A percentile compares a stretch with the other conserved stretches of the same genome.
Conservation (phyloP, 768 basidiomycete species). For the Dacryopinax primogenitus region DNA sequence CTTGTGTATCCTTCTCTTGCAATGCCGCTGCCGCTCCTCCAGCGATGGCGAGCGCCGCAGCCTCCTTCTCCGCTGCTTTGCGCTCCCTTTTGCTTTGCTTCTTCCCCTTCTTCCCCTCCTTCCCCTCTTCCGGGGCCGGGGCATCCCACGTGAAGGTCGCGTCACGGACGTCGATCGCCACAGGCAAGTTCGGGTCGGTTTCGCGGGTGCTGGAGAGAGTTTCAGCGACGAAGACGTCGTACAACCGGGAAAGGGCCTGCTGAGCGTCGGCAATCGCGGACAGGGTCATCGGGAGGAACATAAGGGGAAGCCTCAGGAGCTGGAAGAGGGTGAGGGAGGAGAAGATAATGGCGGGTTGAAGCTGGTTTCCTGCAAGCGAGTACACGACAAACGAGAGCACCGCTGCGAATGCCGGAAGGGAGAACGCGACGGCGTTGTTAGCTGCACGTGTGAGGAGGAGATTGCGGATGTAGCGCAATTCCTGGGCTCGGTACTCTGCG, state of each 20-base stretch:
- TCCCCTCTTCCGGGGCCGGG: conserved; percentile 32
- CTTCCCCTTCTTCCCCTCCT: conserved; percentile 24
- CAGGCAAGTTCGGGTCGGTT: conserved; percentile 42
- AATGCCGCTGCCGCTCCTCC: conserved; percentile 11
- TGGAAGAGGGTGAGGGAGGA: conserved; percentile 77
- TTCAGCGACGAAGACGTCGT: conserved; percentile 76
- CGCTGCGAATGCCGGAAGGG: conserved; percentile 65
- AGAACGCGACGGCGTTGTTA: conserved; percentile 54
- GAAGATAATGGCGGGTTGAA: conserved; percentile 64
- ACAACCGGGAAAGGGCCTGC: conserved; percentile 65
- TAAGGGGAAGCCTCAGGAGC: conserved; percentile 65
- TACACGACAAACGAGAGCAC: conserved; percentile 60
- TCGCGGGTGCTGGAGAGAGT: conserved; percentile 45
- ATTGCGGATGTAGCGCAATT: conserved; percentile 61
- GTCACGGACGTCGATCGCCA: conserved; percentile 52
- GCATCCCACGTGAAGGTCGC: conserved; percentile 83
- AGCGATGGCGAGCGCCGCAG: not conserved
- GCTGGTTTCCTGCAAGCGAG: conserved; percentile 51
- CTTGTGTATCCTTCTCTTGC: conserved; percentile 19
- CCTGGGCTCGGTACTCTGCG: conserved; percentile 51
- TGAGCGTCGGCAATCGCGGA: conserved; percentile 72
- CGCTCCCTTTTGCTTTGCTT: conserved; percentile 28
- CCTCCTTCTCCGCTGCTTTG: conserved; percentile 13
- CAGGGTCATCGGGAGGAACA: conserved; percentile 45
- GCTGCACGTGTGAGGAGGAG: conserved; percentile 53